These are phyloP conservation scores for Hanseniaspora jakobsenii DNA, from an alignment of 805 yeast species.

Conservation along the genomic window DNA sequence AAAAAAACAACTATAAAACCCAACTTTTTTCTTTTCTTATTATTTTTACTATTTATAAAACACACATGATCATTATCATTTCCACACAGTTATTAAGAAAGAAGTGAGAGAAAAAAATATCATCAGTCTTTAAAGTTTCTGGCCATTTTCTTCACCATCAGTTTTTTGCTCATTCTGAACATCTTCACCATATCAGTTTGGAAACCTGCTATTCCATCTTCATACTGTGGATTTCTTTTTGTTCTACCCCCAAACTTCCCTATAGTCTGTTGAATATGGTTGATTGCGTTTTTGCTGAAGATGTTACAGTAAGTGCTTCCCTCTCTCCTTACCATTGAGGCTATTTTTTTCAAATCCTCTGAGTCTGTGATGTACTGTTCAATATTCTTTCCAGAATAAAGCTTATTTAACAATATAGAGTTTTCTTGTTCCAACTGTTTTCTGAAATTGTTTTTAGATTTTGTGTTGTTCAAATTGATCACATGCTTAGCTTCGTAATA, in stretches of 20 bases:
- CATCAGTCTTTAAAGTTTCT: not conserved
- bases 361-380: conserved; percentile 21
- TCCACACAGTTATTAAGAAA: not conserved
- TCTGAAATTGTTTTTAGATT: conserved; percentile 13
- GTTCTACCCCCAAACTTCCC: conserved; percentile 28
- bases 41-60: no score
- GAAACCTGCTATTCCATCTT: conserved; percentile 26
- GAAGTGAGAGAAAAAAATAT: not conserved
- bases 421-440: conserved; percentile 16
- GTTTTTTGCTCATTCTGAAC: conserved; percentile 10
- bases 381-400: conserved; percentile 15
- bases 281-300: conserved; percentile 28
- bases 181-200: conserved; percentile 24
- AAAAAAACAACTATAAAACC: no score
- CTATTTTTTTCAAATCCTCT: conserved; percentile 20
- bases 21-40: no score
- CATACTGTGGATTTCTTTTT: conserved; percentile 27
- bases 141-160: conserved; percentile 3
- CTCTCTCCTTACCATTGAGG: conserved; percentile 22
- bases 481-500: conserved; percentile 7
- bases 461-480: conserved; percentile 3
- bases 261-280: conserved; percentile 25
- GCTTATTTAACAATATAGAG: conserved; percentile 13
- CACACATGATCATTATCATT: not conserved
- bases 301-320: conserved; percentile 25